These are phyloP conservation scores for Phytophthora lateralis DNA, from an alignment of 352 stramenopile genomes.

Conservation along the genomic window DNA sequence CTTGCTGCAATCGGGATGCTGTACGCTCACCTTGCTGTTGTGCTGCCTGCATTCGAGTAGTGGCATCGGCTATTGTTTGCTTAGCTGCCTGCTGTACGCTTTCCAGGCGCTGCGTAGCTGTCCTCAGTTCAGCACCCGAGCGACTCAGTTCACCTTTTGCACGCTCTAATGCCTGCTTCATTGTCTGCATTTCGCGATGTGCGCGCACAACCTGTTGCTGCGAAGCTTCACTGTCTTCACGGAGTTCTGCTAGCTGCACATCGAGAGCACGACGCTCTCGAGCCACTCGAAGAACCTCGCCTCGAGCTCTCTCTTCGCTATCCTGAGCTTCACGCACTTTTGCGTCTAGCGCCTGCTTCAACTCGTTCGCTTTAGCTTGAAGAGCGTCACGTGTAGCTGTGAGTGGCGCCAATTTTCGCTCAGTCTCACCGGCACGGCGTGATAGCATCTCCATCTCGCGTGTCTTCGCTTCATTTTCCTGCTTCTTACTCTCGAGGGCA, in stretches of 20 bases:
- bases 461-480: constrained; percentile 57
- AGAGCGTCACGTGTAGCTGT: constrained; percentile 56
- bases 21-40: constrained; percentile 63
- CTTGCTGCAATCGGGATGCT: constrained; percentile 44
- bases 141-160: constrained; percentile 60
- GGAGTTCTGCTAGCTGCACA: constrained; percentile 42
- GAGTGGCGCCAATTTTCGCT: constrained; percentile 64
- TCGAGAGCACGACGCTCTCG: constrained; percentile 75
- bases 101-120: constrained; percentile 58
- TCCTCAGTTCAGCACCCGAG: constrained; percentile 46
- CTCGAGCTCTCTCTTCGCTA: constrained; percentile 51
- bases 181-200: constrained; percentile 46
- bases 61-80: constrained; percentile 66
- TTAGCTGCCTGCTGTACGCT: constrained; percentile 58
- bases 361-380: constrained; percentile 53
- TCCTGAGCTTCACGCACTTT: constrained; percentile 59
- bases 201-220: constrained; percentile 50
- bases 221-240: constrained; percentile 58
- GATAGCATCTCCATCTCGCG: constrained; percentile 60
- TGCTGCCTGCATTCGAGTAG: constrained; percentile 44
- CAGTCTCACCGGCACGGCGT: constrained; percentile 53
- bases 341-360: constrained; percentile 60
- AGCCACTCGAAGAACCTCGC: constrained; percentile 45
- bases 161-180: constrained; percentile 61
- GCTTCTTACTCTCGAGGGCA: constrained; percentile 62